Base-by-base conservation (phyloP, 2,329 filamentous ascomycete species). In the Ceratocystis ficicola region DNA sequence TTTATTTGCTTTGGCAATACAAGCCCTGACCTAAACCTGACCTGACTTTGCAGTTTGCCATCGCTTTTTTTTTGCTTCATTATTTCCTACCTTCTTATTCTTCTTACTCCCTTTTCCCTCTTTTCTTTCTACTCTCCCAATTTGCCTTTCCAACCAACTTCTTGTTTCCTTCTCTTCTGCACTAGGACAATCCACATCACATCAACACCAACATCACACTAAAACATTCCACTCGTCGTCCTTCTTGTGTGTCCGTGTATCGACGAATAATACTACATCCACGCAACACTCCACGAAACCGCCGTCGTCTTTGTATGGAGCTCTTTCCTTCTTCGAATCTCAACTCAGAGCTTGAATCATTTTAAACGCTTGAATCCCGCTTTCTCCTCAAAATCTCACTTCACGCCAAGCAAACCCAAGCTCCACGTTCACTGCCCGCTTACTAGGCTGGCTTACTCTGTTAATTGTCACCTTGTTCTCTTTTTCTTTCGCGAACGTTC, bases 41-140 rank as follows among this genome's bases (percentile, higher is more conserved):
- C 36, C 36, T 41, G 36, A 41, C 36, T 41, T 20, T 50, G 28
- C 62, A 32, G 44, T 28, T 63, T 63, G 36, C 20, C 44, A 50
- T 41, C n/a, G 22, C 25, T 52, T 63, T n/a, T 63, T n/a, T 63
- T 63, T 30, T 63, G 46, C 62, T 48, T 63, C 44, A 32, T 28
- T 41, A 32, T 36, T 48, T 50, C 22, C 30, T 62, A 22, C 30
- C 25, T 62, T 44, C 30, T 22, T n/a, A 62, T 25, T 25, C 20
- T 44, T 25, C 36, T 22, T 52, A 36, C 62, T 63, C 15, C 44
- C 30, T 20, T 63, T n/a, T 28, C 50, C 44, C 28, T 44, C 17
- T 44, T 50, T 32, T 17, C 46, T 44, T 32, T 28, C 30, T 48
- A 30, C 5, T 63, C 25, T 32, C 32, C 28, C 55, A 15, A 20